Percentiles rank a stretch among this genome's conserved stretches.
phyloP scores from a whole-genome alignment of 371 early-diverging fungal genomes.

The Rhizopus stolonifer region DNA sequence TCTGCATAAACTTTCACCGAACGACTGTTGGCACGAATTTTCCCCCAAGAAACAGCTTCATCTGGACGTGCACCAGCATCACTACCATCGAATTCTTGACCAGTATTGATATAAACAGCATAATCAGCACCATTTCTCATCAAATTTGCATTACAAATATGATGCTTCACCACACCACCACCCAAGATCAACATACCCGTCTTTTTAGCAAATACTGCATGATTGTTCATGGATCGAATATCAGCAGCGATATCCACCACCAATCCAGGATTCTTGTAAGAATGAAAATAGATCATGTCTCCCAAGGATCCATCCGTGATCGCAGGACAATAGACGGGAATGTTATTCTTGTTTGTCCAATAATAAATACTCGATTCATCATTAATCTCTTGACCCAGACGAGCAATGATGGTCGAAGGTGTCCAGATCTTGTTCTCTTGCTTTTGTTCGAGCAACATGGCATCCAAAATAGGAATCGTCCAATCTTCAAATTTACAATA shows the following conservation, averaged over 20 bases:
- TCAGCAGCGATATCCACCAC: conserved; percentile 96
- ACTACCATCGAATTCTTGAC: conserved; percentile 98
- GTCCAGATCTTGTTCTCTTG: conserved; percentile 78
- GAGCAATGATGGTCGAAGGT: conserved; percentile 90
- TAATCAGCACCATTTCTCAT: conserved; percentile 99
- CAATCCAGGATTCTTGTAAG: conserved; percentile 91
- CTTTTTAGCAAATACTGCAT: conserved; percentile 92
- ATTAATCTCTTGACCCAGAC: conserved; percentile 96
- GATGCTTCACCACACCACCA: conserved; percentile 99
- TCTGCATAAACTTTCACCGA: conserved; percentile 95
- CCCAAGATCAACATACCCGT: conserved; percentile 98
- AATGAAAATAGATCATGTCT: conserved; percentile 99
- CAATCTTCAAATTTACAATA: conserved; percentile 99
- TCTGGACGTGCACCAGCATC: conserved; percentile 99
- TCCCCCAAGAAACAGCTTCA: conserved; percentile 99
- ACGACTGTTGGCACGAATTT: conserved; percentile 86
- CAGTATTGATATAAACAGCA: conserved; percentile 98
- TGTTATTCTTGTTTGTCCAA: conserved; percentile 92
- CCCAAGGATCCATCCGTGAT: conserved; percentile 99
- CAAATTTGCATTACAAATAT: conserved; percentile 99
- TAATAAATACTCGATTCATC: conserved; percentile 95
- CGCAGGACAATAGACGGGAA: conserved; percentile 99
- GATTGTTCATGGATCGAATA: conserved; percentile 91
- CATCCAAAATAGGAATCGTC: conserved; percentile 94
- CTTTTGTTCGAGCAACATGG: conserved; percentile 90